A percentile compares a stretch with the other conserved stretches of the same genome.
Conservation (phyloP, 139 green algal species). For the Penium margaritaceum region DNA sequence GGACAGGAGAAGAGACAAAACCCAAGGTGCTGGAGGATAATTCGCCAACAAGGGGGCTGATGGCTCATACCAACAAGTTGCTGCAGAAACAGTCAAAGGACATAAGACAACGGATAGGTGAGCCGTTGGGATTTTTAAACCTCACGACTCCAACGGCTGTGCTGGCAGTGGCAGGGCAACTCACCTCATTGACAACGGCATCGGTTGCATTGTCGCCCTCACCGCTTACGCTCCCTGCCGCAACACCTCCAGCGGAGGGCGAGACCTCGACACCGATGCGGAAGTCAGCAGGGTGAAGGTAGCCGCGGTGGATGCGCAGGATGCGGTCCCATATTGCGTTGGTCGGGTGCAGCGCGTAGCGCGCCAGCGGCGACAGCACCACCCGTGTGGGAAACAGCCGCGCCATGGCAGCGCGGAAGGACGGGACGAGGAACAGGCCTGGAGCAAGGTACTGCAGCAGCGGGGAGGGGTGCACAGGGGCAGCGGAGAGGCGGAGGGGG, state of each 20-base stretch:
- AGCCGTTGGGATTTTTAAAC: background rate
- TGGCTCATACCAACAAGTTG: too few species aligned
- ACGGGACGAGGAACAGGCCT: slow-evolving; percentile 6
- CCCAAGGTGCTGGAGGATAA: too few species aligned
- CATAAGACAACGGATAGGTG: too few species aligned
- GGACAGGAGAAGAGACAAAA: too few species aligned
- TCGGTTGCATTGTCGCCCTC: background rate
- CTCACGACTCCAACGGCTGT: background rate
- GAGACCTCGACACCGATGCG: slow-evolving; percentile 8
- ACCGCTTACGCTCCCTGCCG: background rate
- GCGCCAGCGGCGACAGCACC: slow-evolving; percentile 5
- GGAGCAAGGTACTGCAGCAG: slow-evolving; percentile 13
- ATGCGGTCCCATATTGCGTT: slow-evolving; percentile 19
- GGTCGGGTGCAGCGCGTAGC: slow-evolving; percentile 13
- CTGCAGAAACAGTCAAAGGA: too few species aligned
- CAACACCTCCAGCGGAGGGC: background rate
- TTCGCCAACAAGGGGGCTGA: too few species aligned
- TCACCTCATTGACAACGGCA: background rate
- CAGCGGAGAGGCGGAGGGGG: too few species aligned
- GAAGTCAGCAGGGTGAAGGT: background rate
- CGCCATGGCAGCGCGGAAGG: background rate
- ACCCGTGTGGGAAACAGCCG: slow-evolving; percentile 16
- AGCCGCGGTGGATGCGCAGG: background rate
- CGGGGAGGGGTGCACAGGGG: too few species aligned
- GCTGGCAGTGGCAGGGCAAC: background rate